Evolutionary conservation across 2,329 filamentous ascomycete species (phyloP), one percentile per base, ranked within the genome.

Genomic region (Ceratocystis alfenasii): DNA sequence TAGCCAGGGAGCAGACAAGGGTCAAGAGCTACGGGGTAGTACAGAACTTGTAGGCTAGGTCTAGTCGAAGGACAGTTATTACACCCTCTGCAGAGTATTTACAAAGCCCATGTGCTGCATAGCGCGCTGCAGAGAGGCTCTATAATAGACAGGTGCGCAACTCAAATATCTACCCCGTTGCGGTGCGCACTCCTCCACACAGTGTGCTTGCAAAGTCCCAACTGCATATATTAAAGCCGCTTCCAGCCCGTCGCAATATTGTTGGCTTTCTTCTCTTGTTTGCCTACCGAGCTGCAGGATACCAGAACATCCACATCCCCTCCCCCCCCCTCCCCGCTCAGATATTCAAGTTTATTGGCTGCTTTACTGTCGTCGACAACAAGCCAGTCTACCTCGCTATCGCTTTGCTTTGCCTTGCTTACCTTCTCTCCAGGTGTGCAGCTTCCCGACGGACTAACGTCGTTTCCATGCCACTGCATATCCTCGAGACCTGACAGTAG

Each of bases 401-500:
- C 12, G 5, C 53, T 33, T 7, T 30, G n/a, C 15, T 59, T 36
- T 17, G 33, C 28, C 7, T 36, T 59, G 28, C 12, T 33, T 57
- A 5, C 17, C 8, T 20, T n/a, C 55, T 17, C 30, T 20, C 55
- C 15, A 12, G 17, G 12, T 12, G 28, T 59, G 55, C 30, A 59
- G 55, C 55, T 59, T 28, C 55, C 30, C 55, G 25, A 59, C 30
- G 3, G 55, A 17, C 55, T 3, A 30, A 59, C 55, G 55, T 36
- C 30, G 30, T 59, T 36, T 59, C 15, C 30, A 59, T 59, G 28
- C 55, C 30, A 59, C 28, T 59, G 55, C 55, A 59, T 59, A 36
- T 30, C 55, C 55, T 33, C 55, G 17, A 12, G 55, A 59, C 17
- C 30, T 59, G 55, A 36, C 25, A 59, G 30, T 30, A 10, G 30